These are phyloP conservation scores for Paradendryphiella salina DNA, from an alignment of 2,329 filamentous ascomycete species.

Conservation along the genomic window DNA sequence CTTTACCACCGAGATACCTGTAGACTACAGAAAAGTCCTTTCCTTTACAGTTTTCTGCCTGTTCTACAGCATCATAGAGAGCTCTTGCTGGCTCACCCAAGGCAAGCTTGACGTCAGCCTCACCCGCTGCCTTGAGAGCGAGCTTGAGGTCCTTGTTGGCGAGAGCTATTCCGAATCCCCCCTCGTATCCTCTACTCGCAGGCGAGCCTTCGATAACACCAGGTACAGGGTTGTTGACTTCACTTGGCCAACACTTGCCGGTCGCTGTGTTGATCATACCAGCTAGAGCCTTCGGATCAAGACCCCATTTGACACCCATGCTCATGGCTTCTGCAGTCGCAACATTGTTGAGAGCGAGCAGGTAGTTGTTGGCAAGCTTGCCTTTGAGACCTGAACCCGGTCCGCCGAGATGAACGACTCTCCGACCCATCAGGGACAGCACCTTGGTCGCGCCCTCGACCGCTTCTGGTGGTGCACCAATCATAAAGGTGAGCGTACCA, in stretches of 20 bases:
- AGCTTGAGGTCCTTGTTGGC: constrained; percentile 56
- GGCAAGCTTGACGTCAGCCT: constrained; percentile 50
- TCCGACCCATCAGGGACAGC: constrained; percentile 80
- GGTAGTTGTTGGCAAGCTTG: constrained; percentile 97
- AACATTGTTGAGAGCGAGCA: constrained; percentile 90
- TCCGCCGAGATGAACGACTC: constrained; percentile 80
- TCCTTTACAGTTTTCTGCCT: constrained; percentile 51
- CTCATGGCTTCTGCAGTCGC: constrained; percentile 69
- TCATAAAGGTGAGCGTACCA: constrained; percentile 93
- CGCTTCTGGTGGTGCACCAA: constrained; percentile 68
- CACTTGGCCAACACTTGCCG: constrained; percentile 93
- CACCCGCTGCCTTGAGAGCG: constrained; percentile 52
- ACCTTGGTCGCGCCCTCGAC: constrained; percentile 68
- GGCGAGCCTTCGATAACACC: constrained; percentile 79
- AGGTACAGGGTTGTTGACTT: constrained; percentile 91
- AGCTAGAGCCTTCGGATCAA: constrained; percentile 69
- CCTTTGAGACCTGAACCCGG: constrained; percentile 86
- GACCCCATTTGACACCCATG: constrained; percentile 64
- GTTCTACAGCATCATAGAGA: constrained; percentile 52
- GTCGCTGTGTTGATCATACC: constrained; percentile 91
- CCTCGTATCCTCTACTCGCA: constrained; percentile 69
- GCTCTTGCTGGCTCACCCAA: constrained; percentile 52
- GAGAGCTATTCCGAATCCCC: constrained; percentile 56
- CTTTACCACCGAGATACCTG: constrained; percentile 53
- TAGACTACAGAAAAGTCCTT: constrained; percentile 58